Evolutionary conservation across 2,329 filamentous ascomycete species (phyloP), one percentile per base, ranked within the genome.

Genomic region (Gyromitra esculenta): DNA sequence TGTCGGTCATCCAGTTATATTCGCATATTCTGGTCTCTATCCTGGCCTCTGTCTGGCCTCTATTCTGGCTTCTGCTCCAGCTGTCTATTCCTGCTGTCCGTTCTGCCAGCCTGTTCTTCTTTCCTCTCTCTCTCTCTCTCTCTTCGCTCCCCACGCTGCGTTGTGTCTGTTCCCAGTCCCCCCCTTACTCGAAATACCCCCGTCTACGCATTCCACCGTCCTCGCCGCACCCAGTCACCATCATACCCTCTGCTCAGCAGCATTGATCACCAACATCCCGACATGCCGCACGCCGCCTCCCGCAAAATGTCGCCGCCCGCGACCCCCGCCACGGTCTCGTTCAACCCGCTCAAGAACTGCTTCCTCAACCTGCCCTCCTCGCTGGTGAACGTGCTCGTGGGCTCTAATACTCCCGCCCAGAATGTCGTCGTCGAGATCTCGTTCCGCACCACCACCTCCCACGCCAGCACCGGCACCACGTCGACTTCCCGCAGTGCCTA

Each of bases 341-440:
- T 98, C 77, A 89, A 93, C 62, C 92, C 94, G 80, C 88, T 98
- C 76, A 96, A 97, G 86, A 98, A 91, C 84, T 99, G 96, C 85
- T 87, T 99, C 67, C 92, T 97, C 83, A 98, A 98, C 84, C 88
- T 99, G 65, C 96, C 96, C 62, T 85, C 92, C 3, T 91, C 92
- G 35, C 86, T 99, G 73, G 94, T 96, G 73, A 91, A 92, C 45
- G 85, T 97, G 69, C 88, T 99, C 64, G 89, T 95, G 80, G 97
- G 94, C 85, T 89, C 94, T 81, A 96, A 98, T 83, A 94, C 94
- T 56, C 88, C 94, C 76, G 93, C 92, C 43, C 96, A 99, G 85
- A 97, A 98, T 91, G 93, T 98, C 81, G 89, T 98, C 78, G 91
- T 99, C 83, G 96, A 99, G 85, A 88, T 99, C 79, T 91, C 88